Conservation (phyloP, 768 basidiomycete species). For the Leccinum aurantiacum region DNA sequence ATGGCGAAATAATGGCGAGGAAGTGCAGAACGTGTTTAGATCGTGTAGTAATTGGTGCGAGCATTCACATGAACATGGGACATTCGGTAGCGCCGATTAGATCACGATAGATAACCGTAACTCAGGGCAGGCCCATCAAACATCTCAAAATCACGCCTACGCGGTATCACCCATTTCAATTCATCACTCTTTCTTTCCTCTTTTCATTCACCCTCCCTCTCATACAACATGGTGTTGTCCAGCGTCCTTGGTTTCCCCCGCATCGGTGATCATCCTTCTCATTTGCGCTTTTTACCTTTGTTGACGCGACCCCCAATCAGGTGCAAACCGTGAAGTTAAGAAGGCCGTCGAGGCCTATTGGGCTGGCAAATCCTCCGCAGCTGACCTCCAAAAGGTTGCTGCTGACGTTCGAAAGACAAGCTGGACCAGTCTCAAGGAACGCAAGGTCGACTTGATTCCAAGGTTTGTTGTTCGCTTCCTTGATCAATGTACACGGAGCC, state of each 20-base stretch:
- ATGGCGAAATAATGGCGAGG: background rate
- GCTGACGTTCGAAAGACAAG: conserved; percentile 84
- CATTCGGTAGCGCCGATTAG: conserved; percentile 20
- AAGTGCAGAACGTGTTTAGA: background rate
- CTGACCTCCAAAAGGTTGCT: conserved; percentile 84
- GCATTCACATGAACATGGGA: conserved; percentile 22
- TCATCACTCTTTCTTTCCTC: conserved; percentile 19
- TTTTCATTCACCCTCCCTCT: conserved; percentile 14
- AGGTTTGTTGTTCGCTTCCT: conserved; percentile 54
- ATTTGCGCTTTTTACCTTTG: background rate
- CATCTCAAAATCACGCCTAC: conserved; percentile 31
- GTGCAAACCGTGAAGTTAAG: conserved; percentile 93
- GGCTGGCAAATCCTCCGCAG: conserved; percentile 86
- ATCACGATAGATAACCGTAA: conserved; percentile 21
- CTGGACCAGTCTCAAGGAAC: conserved; percentile 84
- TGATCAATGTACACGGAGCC: background rate
- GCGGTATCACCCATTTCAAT: background rate
- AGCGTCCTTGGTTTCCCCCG: conserved; percentile 93
- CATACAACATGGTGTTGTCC: conserved; percentile 64
- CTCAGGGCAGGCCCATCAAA: conserved; percentile 35
- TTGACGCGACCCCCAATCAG: conserved; percentile 38
- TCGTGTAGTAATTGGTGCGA: conserved; percentile 10
- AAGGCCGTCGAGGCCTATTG: conserved; percentile 99
- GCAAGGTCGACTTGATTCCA: conserved; percentile 87
- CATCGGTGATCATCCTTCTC: conserved; percentile 46